Evolutionary conservation across 2,329 filamentous ascomycete genomes (phyloP), one percentile per base, ranked within the genome.

Genomic region (Cercospora zeina): DNA sequence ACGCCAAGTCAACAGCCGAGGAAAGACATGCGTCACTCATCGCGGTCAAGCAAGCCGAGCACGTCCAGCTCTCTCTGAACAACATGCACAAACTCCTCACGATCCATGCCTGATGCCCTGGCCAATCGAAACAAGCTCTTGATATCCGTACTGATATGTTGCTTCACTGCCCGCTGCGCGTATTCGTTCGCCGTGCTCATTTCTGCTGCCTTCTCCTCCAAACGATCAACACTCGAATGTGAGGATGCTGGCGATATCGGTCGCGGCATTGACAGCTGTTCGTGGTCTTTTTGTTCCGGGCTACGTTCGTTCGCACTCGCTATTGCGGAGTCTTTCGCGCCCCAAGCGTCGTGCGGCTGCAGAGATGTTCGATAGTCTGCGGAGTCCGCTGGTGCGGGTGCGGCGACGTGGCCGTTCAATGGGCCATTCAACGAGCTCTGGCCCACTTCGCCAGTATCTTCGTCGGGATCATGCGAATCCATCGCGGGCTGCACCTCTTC

Each of bases 391-490:
- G 55, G 55, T 36, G 19, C 55, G 24, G 61, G 31, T 24, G 55
- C 55, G 45, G 36, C 21, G 34, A 53, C 55, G 19, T 58, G 11
- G 74, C 58, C 74, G 61, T 85, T n/a, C n/a, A n/a, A n/a, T n/a
- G n/a, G 77, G 24, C 84, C 84, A 50, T 81, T 79, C 33, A 87
- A 74, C 0, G 83, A 84, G 4, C 83, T 83, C 16, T 81, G 76
- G 47, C 78, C 74, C 9, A 72, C 67, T 13, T 77, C 79, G 1
- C 80, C 71, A 47, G 79, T 73, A 54, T 83, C 87, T 76, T 91
- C 89, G 69, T 91, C 88, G n/a, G 89, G 89, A 67, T 93, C 89
- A 73, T 93, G 87, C 60, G 85, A 86, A 75, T 93, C 90, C 81
- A 93, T 86, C 33, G 89, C 89, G 2, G 90, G 89, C 73, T 93